Evolutionary conservation across 2,329 filamentous ascomycete genomes (phyloP).

Genomic region (Apiospora marii): DNA sequence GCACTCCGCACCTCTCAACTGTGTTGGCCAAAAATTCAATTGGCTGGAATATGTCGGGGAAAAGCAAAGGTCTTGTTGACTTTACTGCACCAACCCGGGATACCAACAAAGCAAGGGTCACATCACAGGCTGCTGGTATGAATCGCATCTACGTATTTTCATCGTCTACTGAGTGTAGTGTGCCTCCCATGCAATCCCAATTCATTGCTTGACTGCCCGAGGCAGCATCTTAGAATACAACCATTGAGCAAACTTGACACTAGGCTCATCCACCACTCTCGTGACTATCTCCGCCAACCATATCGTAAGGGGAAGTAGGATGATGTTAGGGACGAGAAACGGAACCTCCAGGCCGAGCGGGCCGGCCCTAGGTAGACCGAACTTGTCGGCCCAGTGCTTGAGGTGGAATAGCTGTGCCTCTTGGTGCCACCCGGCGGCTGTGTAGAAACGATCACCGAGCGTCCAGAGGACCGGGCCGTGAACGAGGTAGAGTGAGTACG

Average conservation of each 20-base stretch:
- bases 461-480: slow-evolving; percentile 69
- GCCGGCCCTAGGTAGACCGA: slow-evolving; percentile 62
- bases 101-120: too few relatives aligned
- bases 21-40: too few relatives aligned
- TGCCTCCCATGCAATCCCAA: background rate
- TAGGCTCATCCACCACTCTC: slow-evolving; percentile 64
- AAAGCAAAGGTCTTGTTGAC: background rate
- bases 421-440: slow-evolving; percentile 63
- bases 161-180: background rate
- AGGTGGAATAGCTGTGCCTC: slow-evolving; percentile 58
- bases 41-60: background rate
- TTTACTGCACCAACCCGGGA: background rate
- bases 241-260: slow-evolving; percentile 64
- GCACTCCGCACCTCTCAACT: background rate
- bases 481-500: slow-evolving; percentile 69
- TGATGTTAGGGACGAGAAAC: slow-evolving; percentile 66
- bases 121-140: background rate
- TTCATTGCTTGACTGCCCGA: slow-evolving; percentile 1
- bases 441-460: slow-evolving; percentile 69
- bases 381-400: slow-evolving; percentile 62
- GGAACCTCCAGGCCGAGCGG: slow-evolving; percentile 67
- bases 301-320: slow-evolving; percentile 66
- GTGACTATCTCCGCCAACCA: slow-evolving; percentile 66
- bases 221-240: slow-evolving; percentile 50
- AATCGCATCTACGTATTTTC: background rate